A percentile compares a stretch with the other conserved stretches of the same genome.
Evolutionary conservation across 352 stramenopile genomes (phyloP).

Genomic region (Globisporangium camurandrum): DNA sequence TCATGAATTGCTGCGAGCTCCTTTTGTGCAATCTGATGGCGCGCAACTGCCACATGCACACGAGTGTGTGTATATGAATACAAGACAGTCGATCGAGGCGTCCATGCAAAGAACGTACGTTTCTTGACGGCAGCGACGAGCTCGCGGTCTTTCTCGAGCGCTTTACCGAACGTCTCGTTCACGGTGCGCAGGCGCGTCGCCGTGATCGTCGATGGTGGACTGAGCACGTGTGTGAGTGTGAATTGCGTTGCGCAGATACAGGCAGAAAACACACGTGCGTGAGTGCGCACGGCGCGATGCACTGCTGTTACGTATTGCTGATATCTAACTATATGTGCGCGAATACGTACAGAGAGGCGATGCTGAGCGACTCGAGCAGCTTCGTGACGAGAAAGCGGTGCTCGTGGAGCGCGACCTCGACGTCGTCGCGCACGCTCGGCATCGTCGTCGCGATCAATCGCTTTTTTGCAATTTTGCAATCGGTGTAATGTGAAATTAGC

Average conservation of each 20-base stretch:
- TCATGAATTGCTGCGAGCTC: conserved; percentile 47
- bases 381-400: conserved; percentile 82
- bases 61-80: background rate
- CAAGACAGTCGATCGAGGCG: background rate
- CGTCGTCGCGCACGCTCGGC: conserved; percentile 62
- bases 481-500: no score
- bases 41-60: conserved; percentile 28
- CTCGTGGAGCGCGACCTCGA: conserved; percentile 68
- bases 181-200: conserved; percentile 62
- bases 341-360: conserved; percentile 27
- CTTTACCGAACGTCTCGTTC: conserved; percentile 68
- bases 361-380: conserved; percentile 69
- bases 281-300: no score
- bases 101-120: conserved; percentile 25
- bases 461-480: no score
- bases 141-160: conserved; percentile 71
- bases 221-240: no score
- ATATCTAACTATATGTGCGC: no score
- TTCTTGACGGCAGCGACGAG: conserved; percentile 68
- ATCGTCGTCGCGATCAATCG: conserved; percentile 12
- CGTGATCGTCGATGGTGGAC: conserved; percentile 68
- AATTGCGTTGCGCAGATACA: background rate
- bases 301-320: no score
- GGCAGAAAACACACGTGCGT: background rate
- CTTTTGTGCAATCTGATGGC: conserved; percentile 66